Evolutionary conservation across 2,329 filamentous ascomycete genomes (phyloP).

Genomic region (Cordyceps cicadae): DNA sequence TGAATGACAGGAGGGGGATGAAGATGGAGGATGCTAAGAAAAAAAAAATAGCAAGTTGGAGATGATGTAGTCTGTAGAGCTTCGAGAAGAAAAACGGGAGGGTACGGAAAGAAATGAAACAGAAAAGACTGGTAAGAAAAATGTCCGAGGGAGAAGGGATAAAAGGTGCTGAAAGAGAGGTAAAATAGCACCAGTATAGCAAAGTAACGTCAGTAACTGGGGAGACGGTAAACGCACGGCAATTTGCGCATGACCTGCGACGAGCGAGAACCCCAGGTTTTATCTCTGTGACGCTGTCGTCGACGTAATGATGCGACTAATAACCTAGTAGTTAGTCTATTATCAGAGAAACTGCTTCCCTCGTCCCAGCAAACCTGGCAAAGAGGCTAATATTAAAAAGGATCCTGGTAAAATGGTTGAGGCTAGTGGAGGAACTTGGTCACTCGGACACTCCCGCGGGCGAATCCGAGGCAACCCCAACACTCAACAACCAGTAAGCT

Average conservation of each 20-base stretch:
- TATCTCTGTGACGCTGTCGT: conserved; percentile 1
- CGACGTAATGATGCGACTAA: conserved; percentile 5
- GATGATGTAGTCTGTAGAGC: not conserved
- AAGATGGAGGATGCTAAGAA: not conserved
- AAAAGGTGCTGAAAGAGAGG: not conserved
- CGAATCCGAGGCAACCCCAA: conserved; percentile 10
- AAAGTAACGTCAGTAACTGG: not conserved
- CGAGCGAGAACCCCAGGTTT: not conserved
- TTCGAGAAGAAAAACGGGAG: not conserved
- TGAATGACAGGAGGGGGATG: not conserved
- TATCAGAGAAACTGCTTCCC: not conserved
- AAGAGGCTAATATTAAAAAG: not conserved
- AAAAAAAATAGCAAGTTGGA: not conserved
- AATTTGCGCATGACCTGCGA: not conserved
- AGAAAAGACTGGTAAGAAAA: not conserved
- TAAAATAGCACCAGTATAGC: not conserved
- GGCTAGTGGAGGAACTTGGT: conserved; percentile 6
- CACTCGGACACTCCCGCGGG: not conserved
- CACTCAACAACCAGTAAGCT: conserved; percentile 13
- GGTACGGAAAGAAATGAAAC: not conserved
- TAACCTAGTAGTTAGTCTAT: too few relatives aligned
- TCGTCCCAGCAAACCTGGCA: not conserved
- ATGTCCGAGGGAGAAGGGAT: not conserved
- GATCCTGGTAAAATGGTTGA: conserved; percentile 6
- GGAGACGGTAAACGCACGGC: too few relatives aligned